These are phyloP conservation scores for Calonectria hongkongensis DNA, from an alignment of 2,329 filamentous ascomycete species.

Conservation along the genomic window DNA sequence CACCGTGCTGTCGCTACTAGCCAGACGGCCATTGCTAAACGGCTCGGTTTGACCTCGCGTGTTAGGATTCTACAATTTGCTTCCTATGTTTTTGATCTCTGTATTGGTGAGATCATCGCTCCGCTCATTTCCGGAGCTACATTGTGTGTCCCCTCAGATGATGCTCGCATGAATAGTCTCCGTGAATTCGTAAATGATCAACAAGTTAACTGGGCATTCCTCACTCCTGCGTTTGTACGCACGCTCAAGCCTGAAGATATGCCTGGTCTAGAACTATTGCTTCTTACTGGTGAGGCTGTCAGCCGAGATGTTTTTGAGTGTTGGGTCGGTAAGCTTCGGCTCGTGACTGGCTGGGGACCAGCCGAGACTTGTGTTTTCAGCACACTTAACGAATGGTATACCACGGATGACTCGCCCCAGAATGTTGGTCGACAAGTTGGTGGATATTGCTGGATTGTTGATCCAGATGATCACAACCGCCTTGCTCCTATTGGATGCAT, in stretches of 20 bases:
- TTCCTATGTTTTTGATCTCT: slow-evolving; percentile 62
- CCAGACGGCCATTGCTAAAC: slow-evolving; percentile 13
- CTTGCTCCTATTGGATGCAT: slow-evolving; percentile 52
- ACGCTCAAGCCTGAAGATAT: slow-evolving; percentile 15
- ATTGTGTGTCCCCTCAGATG: slow-evolving; percentile 62
- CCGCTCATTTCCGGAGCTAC: slow-evolving; percentile 62
- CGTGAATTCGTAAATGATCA: slow-evolving; percentile 13
- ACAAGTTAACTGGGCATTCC: slow-evolving; percentile 24
- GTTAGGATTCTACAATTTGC: slow-evolving; percentile 48
- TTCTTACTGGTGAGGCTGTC: slow-evolving; percentile 40
- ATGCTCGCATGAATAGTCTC: slow-evolving; percentile 30
- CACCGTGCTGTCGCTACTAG: slow-evolving; percentile 12
- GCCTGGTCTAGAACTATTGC: slow-evolving; percentile 23
- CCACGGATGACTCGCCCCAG: slow-evolving; percentile 51
- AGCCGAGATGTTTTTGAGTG: slow-evolving; percentile 34
- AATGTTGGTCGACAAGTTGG: slow-evolving; percentile 15
- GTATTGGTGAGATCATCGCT: slow-evolving; percentile 61
- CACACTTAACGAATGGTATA: slow-evolving; percentile 34
- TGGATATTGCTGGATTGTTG: slow-evolving; percentile 28
- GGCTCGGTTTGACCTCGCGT: slow-evolving; percentile 11
- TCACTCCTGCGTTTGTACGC: slow-evolving; percentile 30
- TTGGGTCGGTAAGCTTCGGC: slow-evolving; percentile 33
- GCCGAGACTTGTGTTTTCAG: slow-evolving; percentile 38
- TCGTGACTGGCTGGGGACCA: slow-evolving; percentile 40
- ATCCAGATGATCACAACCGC: slow-evolving; percentile 30